Base-by-base conservation (phyloP, 2,329 filamentous ascomycete species). In the Colletotrichum truncatum region DNA sequence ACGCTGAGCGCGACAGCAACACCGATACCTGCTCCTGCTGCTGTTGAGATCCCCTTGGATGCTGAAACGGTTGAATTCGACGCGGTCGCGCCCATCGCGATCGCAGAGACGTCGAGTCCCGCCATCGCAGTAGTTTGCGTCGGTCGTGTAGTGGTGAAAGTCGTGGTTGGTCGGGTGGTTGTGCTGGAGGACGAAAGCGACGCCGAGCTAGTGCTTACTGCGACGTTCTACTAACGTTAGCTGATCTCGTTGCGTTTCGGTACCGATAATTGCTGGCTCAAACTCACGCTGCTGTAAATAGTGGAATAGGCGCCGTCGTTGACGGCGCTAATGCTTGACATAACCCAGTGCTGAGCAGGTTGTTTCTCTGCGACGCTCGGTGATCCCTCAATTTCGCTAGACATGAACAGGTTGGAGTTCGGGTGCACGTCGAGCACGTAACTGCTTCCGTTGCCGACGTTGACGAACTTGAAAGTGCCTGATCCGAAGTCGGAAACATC, bases 261-360 rank as follows among this genome's bases (percentile, higher is more conserved):
- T 52, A 18, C 48, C 16, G 39, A 18, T 32, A 28, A 28, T 32
- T 52, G 14, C 52, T 26, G 41, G n/a, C 7, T 30, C 18, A 43
- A 38, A 67, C 70, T 52, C 62, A 74, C 74, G 46, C 72, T 70
- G 4, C 71, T 71, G 25, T 75, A 77, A 6, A 71, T 68, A 0
- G 76, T 79, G 4, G 74, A 77, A 49, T 73, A 78, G 3, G 72
- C 74, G 3, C 70, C 71, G 14, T 78, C 73, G 32, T 78, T 67
- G 3, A 79, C 72, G 3, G 71, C 39, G 3, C 67, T 70, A 4
- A 70, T 71, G 32, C 75, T 77, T 14, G 71, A 73, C 67, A 78
- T 71, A 38, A 77, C 63, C 76, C 76, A 79, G 25, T 73, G 75
- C 45, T 77, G 76, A 0, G 75, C 74, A 2, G 67, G 70, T 53